Conservation (phyloP, 2,329 filamentous ascomycete species). For the Botrytis tulipae region DNA sequence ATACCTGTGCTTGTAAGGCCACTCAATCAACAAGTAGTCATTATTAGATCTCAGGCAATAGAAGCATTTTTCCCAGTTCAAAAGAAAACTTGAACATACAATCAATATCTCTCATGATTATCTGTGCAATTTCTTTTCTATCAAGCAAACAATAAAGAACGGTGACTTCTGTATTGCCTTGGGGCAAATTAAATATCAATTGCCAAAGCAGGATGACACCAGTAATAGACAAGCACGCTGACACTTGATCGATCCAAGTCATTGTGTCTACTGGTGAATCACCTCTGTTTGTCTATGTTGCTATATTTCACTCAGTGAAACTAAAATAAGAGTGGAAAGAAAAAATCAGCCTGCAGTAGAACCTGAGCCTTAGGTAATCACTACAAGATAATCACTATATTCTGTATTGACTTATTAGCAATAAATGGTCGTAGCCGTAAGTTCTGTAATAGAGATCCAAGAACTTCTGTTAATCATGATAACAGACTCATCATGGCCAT, state of each 20-base stretch:
- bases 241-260: background rate
- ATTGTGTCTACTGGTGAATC: background rate
- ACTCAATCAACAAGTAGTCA: too few relatives aligned
- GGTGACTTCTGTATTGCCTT: background rate
- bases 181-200: background rate
- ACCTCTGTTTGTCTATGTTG: background rate
- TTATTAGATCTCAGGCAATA: background rate
- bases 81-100: background rate
- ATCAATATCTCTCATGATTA: background rate
- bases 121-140: background rate
- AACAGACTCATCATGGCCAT: background rate
- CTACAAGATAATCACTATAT: background rate
- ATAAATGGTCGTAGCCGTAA: background rate
- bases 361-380: background rate
- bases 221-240: background rate
- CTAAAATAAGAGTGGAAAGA: background rate
- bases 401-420: background rate
- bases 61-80: background rate
- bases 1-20: background rate
- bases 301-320: background rate
- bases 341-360: background rate
- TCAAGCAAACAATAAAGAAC: background rate
- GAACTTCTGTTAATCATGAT: background rate
- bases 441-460: background rate
- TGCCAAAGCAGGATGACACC: background rate